phyloP scores from a whole-genome alignment of 2,329 filamentous ascomycete genomes.

The Ophiostoma ulmi region DNA sequence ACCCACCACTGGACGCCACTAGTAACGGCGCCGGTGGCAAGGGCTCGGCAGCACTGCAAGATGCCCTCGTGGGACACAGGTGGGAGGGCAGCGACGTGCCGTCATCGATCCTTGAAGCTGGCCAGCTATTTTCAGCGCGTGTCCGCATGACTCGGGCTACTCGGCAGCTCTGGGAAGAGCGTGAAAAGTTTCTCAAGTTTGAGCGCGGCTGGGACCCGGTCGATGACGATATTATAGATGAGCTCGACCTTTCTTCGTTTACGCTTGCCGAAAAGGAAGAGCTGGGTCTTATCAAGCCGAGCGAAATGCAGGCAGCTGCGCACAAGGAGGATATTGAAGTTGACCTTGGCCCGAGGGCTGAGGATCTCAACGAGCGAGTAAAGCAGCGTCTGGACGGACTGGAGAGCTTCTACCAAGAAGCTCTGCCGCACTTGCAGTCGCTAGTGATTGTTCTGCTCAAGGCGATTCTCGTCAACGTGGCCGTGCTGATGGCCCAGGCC shows the following conservation, averaged over 20 bases:
- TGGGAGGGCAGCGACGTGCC: slow-evolving; percentile 96
- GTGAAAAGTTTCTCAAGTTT: slow-evolving; percentile 84
- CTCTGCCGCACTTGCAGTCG: slow-evolving; percentile 83
- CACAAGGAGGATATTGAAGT: slow-evolving; percentile 29
- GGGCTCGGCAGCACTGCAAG: slow-evolving; percentile 73
- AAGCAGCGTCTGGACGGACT: slow-evolving; percentile 65
- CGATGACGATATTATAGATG: slow-evolving; percentile 40
- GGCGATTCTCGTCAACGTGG: slow-evolving; percentile 80
- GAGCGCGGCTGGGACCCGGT: slow-evolving; percentile 77
- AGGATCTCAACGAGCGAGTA: slow-evolving; percentile 48
- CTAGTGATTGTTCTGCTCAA: slow-evolving; percentile 89
- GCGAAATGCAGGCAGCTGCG: slow-evolving; percentile 27
- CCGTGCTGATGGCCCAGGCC: slow-evolving; percentile 65
- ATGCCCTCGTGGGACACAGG: slow-evolving; percentile 70
- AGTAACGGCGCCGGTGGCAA: slow-evolving; percentile 91
- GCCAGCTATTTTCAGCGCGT: slow-evolving; percentile 80
- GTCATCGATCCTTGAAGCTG: slow-evolving; percentile 89
- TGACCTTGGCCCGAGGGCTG: slow-evolving; percentile 49
- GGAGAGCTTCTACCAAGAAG: slow-evolving; percentile 73
- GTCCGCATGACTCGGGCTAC: slow-evolving; percentile 90
- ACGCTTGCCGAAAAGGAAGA: slow-evolving; percentile 43
- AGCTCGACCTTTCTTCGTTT: slow-evolving; percentile 37
- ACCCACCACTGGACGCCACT: slow-evolving; percentile 81
- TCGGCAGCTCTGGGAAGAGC: slow-evolving; percentile 89
- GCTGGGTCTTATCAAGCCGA: slow-evolving; percentile 42